phyloP scores from a whole-genome alignment of 2,329 filamentous ascomycete species.

The Ophiostoma angusticollis region DNA sequence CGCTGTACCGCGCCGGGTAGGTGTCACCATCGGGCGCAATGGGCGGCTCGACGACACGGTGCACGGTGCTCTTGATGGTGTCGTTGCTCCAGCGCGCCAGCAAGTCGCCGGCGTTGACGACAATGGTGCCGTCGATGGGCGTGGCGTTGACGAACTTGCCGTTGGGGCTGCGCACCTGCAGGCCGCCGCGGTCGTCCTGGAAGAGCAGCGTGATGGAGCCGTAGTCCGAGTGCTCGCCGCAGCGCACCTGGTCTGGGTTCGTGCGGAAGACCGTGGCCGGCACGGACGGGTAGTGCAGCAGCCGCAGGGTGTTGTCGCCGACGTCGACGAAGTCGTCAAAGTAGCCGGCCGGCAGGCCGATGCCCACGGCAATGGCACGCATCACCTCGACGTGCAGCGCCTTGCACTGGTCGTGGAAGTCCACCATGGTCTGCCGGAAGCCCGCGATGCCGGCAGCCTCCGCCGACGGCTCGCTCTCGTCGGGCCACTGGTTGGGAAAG shows the following conservation, averaged over 20 bases:
- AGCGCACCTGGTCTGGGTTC: slow-evolving; percentile 58
- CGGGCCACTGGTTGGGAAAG: slow-evolving; percentile 67
- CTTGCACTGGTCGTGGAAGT: slow-evolving; percentile 66
- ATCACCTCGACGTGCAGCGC: slow-evolving; percentile 64
- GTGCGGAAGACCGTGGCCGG: slow-evolving; percentile 49
- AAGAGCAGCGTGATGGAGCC: slow-evolving; percentile 50
- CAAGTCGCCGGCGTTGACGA: slow-evolving; percentile 82
- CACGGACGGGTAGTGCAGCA: slow-evolving; percentile 70
- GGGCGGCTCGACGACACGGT: slow-evolving; percentile 80
- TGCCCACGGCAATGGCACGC: slow-evolving; percentile 71
- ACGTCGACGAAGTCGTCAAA: slow-evolving; percentile 65
- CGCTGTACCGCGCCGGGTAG: slow-evolving; percentile 70
- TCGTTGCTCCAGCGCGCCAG: slow-evolving; percentile 84
- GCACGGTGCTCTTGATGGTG: slow-evolving; percentile 77
- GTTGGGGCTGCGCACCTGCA: slow-evolving; percentile 54
- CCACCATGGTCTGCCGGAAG: slow-evolving; percentile 61
- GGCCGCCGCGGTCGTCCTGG: slow-evolving; percentile 42
- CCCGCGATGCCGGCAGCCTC: slow-evolving; percentile 33
- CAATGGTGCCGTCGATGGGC: slow-evolving; percentile 68
- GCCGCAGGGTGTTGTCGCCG: slow-evolving; percentile 57
- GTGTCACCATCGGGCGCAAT: slow-evolving; percentile 27
- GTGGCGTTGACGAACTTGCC: slow-evolving; percentile 72
- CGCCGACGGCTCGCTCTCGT: slow-evolving; percentile 31
- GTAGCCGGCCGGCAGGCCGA: slow-evolving; percentile 57
- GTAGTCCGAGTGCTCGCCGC: slow-evolving; percentile 64